Evolutionary conservation across 805 yeast species (phyloP).

Genomic region (Wickerhamiella cacticola): DNA sequence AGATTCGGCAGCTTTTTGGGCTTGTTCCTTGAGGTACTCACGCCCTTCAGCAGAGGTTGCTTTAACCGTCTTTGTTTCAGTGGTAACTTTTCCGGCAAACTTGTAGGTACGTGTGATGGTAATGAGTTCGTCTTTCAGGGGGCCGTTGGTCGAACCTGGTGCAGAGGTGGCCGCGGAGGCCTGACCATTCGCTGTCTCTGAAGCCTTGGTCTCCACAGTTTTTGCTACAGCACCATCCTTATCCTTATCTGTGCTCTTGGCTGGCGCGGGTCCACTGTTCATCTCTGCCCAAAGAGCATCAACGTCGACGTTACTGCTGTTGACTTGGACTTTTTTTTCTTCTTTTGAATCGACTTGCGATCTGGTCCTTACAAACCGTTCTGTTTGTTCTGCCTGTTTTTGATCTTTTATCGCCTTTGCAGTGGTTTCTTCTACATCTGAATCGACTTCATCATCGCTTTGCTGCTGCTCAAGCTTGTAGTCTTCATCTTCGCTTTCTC

Average conservation of each 20-base stretch:
- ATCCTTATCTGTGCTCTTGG: too few species aligned
- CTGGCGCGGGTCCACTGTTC: constrained; percentile 28
- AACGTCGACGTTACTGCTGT: constrained; percentile 33
- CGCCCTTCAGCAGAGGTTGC: constrained; percentile 74
- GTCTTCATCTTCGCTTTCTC: constrained; percentile 49
- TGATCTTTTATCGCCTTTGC: constrained; percentile 37
- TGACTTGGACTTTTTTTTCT: constrained; percentile 8
- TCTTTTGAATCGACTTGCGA: constrained; percentile 19
- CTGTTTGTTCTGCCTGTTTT: constrained; percentile 2
- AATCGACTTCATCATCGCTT: constrained; percentile 28
- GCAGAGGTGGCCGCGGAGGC: too few species aligned
- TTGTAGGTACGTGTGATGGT: constrained; percentile 67
- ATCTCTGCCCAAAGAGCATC: constrained; percentile 46
- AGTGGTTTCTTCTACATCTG: constrained; percentile 31
- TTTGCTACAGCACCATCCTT: too few species aligned
- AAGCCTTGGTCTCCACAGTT: too few species aligned
- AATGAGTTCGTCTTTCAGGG: constrained; percentile 39
- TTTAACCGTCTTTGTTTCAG: constrained; percentile 69
- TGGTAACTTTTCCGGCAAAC: constrained; percentile 75
- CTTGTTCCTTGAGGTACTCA: constrained; percentile 37
- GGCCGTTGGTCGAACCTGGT: too few species aligned
- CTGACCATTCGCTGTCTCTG: too few species aligned
- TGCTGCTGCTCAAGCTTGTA: constrained; percentile 34
- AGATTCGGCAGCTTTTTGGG: constrained; percentile 19
- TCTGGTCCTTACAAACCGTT: constrained; percentile 8